A percentile compares a stretch with the other conserved stretches of the same genome.
These are phyloP conservation scores for Coprinopsis sp. DNA, from an alignment of 768 basidiomycete genomes.

Conservation along the genomic window DNA sequence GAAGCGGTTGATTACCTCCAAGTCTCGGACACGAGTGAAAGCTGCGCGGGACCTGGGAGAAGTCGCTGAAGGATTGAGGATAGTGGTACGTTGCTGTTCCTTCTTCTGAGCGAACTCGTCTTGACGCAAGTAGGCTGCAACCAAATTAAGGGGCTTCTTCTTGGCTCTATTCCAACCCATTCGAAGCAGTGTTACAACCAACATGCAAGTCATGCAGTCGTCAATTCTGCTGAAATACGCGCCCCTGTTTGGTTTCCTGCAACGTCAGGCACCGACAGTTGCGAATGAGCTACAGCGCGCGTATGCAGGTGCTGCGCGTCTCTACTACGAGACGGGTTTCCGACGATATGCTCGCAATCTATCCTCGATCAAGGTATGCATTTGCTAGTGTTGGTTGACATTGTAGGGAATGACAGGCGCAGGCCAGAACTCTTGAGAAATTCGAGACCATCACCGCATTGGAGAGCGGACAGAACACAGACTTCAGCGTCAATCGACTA, in stretches of 20 bases:
- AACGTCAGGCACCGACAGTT: conserved; percentile 73
- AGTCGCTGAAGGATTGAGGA: conserved; percentile 80
- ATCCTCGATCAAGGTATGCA: conserved; percentile 65
- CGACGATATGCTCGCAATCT: conserved; percentile 83
- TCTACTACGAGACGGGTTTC: conserved; percentile 96
- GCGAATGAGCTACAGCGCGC: conserved; percentile 86
- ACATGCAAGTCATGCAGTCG: conserved; percentile 90
- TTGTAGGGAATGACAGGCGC: not conserved
- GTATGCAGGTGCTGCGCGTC: conserved; percentile 76
- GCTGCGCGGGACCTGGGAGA: conserved; percentile 81
- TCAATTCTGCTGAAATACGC: conserved; percentile 80
- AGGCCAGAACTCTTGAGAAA: conserved; percentile 70
- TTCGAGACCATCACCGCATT: conserved; percentile 55
- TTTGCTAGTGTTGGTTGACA: not conserved
- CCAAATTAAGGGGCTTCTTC: conserved; percentile 85
- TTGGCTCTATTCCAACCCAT: conserved; percentile 80
- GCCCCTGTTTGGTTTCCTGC: conserved; percentile 78
- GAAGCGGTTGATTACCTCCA: conserved; percentile 59
- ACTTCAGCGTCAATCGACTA: conserved; percentile 53
- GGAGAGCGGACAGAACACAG: conserved; percentile 37
- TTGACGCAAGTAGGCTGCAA: conserved; percentile 59
- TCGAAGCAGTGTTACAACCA: conserved; percentile 77
- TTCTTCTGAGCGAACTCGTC: not conserved
- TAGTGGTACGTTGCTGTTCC: conserved; percentile 63
- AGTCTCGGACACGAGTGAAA: conserved; percentile 75